Base-by-base conservation (phyloP, 441 rosid genomes). In the Populus trichocarpa region DNA sequence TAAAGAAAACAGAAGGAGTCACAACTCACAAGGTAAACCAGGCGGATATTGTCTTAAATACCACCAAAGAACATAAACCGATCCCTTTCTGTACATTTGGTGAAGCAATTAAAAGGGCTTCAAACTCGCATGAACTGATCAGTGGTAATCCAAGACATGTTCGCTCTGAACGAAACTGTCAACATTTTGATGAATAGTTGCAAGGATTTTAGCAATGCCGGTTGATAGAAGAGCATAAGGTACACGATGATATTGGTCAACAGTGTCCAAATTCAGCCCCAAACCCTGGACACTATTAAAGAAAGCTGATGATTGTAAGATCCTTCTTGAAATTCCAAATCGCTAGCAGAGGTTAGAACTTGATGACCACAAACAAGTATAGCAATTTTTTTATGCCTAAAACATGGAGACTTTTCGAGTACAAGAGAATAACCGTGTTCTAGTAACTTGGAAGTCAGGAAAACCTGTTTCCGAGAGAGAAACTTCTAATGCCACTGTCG, bases 261-360 rank as follows among this genome's bases (percentile, higher is more conserved):
- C 53, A 42, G 18, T 42, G 14, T 42, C 53, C 18, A 42, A 11
- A 42, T 42, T 36, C 16, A 12, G 16, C 53, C 16, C 53, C 53
- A 42, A 0, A 42, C 57, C 57, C 5, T 14, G 57, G 20, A 3
- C 57, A 4, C 20, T 46, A 46, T 46, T 42, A 42, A 42, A 42
- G 57, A 71, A 75, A 65, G 28, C 65, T 75, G 77, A 67, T 33
- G 3, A 53, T 23, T 36, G 28, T 53, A 26, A 77, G 74, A 77
- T 72, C 61, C 77, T 66, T 69, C 75, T 85, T 68, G 82, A 79
- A 69, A 69, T 81, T 73, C 75, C 61, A 73, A 61, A 69, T 30
- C 2, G 12, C 2, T 32, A 33, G 50, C 53, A 67, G 14, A 72
- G 12, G 67, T 67, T 75, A 72, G 82, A 16, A 75, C 18, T 69